Conservation (phyloP, 495 filamentous ascomycete genomes). For the Lophium mytilinum region DNA sequence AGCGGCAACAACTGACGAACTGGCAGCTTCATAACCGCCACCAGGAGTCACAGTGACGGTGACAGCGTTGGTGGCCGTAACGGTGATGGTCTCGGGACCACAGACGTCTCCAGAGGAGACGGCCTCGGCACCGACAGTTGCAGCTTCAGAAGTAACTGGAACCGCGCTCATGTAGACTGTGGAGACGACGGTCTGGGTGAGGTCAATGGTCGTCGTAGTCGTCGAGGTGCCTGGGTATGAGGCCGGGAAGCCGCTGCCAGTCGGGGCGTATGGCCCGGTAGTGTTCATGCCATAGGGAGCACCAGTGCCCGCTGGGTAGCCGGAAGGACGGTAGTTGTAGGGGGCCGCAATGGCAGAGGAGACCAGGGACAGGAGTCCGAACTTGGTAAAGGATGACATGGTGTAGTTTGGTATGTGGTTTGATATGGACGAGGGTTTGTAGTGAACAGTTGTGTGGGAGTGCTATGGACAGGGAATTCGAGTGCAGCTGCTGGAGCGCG, state of each 20-base stretch:
- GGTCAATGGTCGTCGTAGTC: conserved; percentile 9
- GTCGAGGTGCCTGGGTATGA: conserved; percentile 8
- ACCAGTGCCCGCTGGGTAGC: conserved; percentile 9
- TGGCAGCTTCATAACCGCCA: not conserved
- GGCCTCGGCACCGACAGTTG: conserved; percentile 1
- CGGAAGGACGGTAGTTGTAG: conserved; percentile 5
- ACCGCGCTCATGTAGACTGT: conserved; percentile 15
- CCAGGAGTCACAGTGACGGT: conserved; percentile 23
- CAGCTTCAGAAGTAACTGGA: not conserved
- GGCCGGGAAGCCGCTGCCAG: conserved; percentile 11
- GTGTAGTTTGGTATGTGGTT: not conserved
- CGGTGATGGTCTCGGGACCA: conserved; percentile 12
- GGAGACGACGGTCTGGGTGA: conserved; percentile 11
- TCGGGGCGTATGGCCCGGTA: conserved; percentile 8
- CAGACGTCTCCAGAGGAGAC: conserved; percentile 5
- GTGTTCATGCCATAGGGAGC: conserved; percentile 15
- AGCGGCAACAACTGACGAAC: not conserved
- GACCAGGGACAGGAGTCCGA: conserved; percentile 26
- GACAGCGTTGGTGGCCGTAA: conserved; percentile 24
- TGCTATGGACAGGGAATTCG: conserved; percentile 4
- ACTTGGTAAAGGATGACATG: conserved; percentile 21
- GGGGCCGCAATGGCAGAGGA: conserved; percentile 18
- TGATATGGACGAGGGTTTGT: not conserved
- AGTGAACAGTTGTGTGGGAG: not conserved
- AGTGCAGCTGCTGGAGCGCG: conserved; percentile 26